phyloP scores from a whole-genome alignment of 768 basidiomycete genomes.

The Serendipita indica region DNA sequence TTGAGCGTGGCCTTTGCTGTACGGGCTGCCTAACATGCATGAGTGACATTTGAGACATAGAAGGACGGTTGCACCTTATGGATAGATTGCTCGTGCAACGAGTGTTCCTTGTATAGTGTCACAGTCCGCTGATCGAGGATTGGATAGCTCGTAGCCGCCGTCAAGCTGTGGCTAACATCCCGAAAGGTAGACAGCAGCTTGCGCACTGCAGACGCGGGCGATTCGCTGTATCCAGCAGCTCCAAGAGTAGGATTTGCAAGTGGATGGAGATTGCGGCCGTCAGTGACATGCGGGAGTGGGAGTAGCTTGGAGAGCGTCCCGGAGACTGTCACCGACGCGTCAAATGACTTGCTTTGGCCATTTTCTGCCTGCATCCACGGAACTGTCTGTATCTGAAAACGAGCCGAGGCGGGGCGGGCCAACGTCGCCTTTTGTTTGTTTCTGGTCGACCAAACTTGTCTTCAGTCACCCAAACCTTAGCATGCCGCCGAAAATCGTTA shows the following conservation, averaged over 20 bases:
- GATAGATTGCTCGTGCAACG: slow-evolving; percentile 1
- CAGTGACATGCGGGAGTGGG: not conserved
- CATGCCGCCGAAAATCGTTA: slow-evolving; percentile 73
- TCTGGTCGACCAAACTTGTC: not conserved
- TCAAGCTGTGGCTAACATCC: not conserved
- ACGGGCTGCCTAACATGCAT: not conserved
- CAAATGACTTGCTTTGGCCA: too few species aligned
- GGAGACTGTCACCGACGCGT: too few species aligned
- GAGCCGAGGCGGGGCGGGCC: not conserved
- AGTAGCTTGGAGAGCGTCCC: too few species aligned
- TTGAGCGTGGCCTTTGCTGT: not conserved
- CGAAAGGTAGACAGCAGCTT: not conserved
- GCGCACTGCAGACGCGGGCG: too few species aligned
- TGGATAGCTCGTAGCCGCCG: not conserved
- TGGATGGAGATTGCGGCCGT: not conserved
- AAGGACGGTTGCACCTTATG: not conserved
- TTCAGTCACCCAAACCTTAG: slow-evolving; percentile 14
- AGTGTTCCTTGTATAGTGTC: not conserved
- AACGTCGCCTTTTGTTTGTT: not conserved
- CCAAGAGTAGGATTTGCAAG: too few species aligned
- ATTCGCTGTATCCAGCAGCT: too few species aligned
- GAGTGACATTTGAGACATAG: not conserved
- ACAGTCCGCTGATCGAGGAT: not conserved
- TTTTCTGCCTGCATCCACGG: not conserved
- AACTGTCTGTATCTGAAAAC: not conserved